Conservation (phyloP, 2,329 filamentous ascomycete genomes). For the Fusarium pseudograminearum region DNA sequence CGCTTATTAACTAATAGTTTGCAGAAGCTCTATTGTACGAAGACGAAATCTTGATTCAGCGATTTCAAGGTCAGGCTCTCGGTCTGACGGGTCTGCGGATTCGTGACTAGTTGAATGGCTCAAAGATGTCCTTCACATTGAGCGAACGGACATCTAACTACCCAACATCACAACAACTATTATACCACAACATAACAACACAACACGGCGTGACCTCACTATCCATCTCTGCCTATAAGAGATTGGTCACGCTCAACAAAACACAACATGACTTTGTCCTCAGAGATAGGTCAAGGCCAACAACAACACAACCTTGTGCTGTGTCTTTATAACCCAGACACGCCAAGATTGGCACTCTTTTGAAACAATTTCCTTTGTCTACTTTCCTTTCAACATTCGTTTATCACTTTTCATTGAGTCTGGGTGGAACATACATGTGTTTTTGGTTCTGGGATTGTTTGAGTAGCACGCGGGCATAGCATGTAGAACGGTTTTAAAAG, state of each 20-base stretch:
- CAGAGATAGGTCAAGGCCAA: neutral
- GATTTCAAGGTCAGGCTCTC: slow-evolving; percentile 35
- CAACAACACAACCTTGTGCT: neutral
- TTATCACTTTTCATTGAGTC: slow-evolving; percentile 20
- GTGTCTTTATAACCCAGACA: neutral
- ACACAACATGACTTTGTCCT: neutral
- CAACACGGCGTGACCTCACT: neutral
- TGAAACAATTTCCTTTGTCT: slow-evolving; percentile 16
- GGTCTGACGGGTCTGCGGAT: slow-evolving; percentile 40
- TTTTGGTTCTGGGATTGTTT: neutral
- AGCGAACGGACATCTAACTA: slow-evolving; percentile 15
- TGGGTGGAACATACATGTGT: neutral
- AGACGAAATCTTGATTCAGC: slow-evolving; percentile 35
- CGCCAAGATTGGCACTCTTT: slow-evolving; percentile 18
- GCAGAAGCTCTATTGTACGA: slow-evolving; percentile 34
- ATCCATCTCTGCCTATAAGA: neutral
- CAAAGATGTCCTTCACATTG: slow-evolving; percentile 4
- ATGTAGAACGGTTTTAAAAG: slow-evolving; percentile 27
- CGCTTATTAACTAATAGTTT: neutral
- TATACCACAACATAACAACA: neutral
- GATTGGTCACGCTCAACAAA: neutral
- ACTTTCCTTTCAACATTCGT: slow-evolving; percentile 2
- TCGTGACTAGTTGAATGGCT: slow-evolving; percentile 18
- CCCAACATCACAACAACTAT: neutral
- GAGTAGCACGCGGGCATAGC: slow-evolving; percentile 12